phyloP scores from a whole-genome alignment of 140 eudicot species.

The Cichorium intybus region DNA sequence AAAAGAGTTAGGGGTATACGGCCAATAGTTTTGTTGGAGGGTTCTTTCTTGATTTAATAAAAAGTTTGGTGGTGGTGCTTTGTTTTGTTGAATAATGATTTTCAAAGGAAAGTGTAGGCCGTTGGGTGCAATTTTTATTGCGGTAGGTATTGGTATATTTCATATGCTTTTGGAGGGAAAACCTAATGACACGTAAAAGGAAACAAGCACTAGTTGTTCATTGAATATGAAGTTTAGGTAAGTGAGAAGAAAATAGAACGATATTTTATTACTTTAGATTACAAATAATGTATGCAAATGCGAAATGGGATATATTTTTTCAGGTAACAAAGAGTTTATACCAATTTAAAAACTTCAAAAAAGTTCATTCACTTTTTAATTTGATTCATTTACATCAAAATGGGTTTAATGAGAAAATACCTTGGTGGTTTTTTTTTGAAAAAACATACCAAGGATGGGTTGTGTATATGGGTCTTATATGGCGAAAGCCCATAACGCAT shows the following conservation, averaged over 20 bases:
- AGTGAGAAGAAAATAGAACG: slow-evolving; percentile 6
- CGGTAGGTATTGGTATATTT: slow-evolving; percentile 3
- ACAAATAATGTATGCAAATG: background rate
- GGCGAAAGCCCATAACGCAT: no score
- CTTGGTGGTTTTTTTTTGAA: background rate
- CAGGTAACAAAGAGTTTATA: background rate
- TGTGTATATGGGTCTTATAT: no score
- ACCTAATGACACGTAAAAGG: background rate
- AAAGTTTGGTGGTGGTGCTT: slow-evolving; percentile 7
- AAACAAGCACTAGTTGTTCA: slow-evolving; percentile 8
- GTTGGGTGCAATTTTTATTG: slow-evolving; percentile 9
- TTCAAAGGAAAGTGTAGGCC: background rate
- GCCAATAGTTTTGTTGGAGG: slow-evolving; percentile 16
- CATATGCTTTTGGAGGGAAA: slow-evolving; percentile 37
- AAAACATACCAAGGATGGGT: no score
- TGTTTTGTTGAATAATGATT: slow-evolving; percentile 4
- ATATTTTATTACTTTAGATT: background rate
- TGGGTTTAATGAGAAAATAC: background rate
- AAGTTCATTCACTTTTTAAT: background rate
- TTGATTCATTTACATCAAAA: background rate
- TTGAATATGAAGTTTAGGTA: slow-evolving; percentile 14
- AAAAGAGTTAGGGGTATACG: slow-evolving; percentile 11
- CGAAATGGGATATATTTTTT: no score
- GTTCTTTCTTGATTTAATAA: slow-evolving; percentile 1
- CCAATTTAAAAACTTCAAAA: background rate